Base-by-base conservation (phyloP, 2,329 filamentous ascomycete genomes). In the Sclerotinia trifoliorum region DNA sequence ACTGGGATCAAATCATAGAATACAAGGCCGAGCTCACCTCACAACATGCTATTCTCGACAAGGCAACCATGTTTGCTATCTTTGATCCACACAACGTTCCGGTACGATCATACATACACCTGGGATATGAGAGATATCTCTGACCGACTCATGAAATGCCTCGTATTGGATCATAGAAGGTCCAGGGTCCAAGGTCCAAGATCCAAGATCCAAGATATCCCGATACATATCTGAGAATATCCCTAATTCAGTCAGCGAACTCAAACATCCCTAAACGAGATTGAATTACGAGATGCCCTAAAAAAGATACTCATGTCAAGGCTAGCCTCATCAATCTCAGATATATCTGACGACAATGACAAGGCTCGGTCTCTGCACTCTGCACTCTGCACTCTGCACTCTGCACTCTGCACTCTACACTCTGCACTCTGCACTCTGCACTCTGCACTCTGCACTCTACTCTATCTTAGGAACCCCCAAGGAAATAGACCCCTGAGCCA, bases 11-110 rank as follows among this genome's bases (percentile, higher is more conserved):
- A 35, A 49, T n/a, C 8, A 19, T 49, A 32, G 26, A n/a, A 61
- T 35, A 19, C 46, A 61, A 51, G 24, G 48, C 24, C 55, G 26
- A 61, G 64, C 32, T 48, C 56, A 39, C 24, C 52, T 61, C 1
- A 17, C 24, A 52, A 66, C 32, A 19, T 61, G 24, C 55, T 24
- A 52, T 61, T 42, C 52, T 61, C n/a, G 55, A 32, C 65, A 61
- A 55, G 55, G 65, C 35, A 42, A 35, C 44, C 46, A 66, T 61
- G 46, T 39, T 61, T 61, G 46, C 26, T 61, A 66, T 66, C 63
- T 61, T 24, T 24, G 24, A 52, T 61, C 55, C 29, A 60, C n/a
- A 66, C 44, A 61, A 26, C 29, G 44, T 61, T 66, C 54, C 54
- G 54, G 32, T 56, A 61, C 32, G 26, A 51, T 66, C 54, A 51